Conservation (phyloP, 768 basidiomycete species). For the Boletus bicolor region DNA sequence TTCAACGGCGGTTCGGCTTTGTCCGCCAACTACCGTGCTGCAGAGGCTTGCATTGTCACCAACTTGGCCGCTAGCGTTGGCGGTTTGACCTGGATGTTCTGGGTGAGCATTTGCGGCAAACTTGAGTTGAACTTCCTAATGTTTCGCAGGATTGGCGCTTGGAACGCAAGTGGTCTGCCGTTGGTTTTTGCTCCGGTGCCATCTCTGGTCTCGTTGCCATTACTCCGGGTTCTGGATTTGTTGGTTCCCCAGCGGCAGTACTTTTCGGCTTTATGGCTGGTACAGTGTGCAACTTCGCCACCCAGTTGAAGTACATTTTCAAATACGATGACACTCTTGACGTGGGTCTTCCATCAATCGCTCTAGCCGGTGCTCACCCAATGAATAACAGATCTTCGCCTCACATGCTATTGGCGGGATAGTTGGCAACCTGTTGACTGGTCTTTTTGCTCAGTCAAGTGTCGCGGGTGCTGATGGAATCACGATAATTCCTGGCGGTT, state of each 20-base stretch:
- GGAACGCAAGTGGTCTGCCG: constrained; percentile 89
- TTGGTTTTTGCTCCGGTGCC: constrained; percentile 95
- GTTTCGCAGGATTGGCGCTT: constrained; percentile 73
- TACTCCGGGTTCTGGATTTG: constrained; percentile 80
- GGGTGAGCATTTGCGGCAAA: constrained; percentile 43
- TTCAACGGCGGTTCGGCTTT: constrained; percentile 94
- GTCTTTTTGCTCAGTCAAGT: constrained; percentile 78
- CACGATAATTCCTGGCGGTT: constrained; percentile 70
- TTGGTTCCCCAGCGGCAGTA: constrained; percentile 79
- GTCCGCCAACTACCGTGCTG: constrained; percentile 82
- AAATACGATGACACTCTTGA: constrained; percentile 80
- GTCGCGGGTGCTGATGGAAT: constrained; percentile 80
- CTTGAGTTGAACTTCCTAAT: neutral
- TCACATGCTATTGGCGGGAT: constrained; percentile 77
- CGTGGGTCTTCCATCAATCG: constrained; percentile 38
- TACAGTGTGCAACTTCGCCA: constrained; percentile 90
- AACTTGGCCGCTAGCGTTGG: constrained; percentile 90
- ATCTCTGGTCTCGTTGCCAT: constrained; percentile 89
- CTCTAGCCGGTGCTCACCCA: neutral
- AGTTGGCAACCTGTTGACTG: constrained; percentile 82
- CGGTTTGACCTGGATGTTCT: constrained; percentile 89
- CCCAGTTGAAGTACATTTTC: constrained; percentile 83
- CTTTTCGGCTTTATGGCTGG: constrained; percentile 84
- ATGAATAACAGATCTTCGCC: constrained; percentile 71
- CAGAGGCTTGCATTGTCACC: constrained; percentile 88